Evolutionary conservation across 768 basidiomycete genomes (phyloP).

Genomic region (Lactarius sp.): DNA sequence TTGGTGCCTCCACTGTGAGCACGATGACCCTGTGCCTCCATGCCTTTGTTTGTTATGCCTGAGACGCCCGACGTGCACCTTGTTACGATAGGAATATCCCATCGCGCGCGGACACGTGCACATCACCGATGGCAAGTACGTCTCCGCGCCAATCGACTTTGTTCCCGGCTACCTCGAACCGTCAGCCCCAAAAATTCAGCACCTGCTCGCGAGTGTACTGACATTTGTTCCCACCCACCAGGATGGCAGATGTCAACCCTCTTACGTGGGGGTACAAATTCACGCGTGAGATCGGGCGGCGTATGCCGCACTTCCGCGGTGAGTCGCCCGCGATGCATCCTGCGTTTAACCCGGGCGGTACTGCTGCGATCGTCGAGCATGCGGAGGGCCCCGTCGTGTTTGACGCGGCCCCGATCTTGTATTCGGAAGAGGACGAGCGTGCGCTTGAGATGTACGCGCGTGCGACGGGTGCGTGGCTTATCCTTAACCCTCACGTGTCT

Average conservation of each 20-base stretch:
- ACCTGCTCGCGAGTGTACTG: background rate
- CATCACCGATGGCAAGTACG: slow-evolving; percentile 26
- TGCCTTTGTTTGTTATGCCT: background rate
- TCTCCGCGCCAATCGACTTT: slow-evolving; percentile 26
- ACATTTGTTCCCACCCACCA: background rate
- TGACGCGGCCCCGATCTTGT: slow-evolving; percentile 31
- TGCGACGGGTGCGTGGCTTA: slow-evolving; percentile 6
- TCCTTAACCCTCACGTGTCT: background rate
- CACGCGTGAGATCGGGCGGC: slow-evolving; percentile 48
- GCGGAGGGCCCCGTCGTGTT: slow-evolving; percentile 28
- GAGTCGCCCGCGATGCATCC: slow-evolving; percentile 32
- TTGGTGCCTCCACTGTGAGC: slow-evolving; percentile 14
- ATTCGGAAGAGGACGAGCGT: slow-evolving; percentile 35
- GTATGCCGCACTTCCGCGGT: slow-evolving; percentile 44
- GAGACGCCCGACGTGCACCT: background rate
- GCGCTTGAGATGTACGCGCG: slow-evolving; percentile 33
- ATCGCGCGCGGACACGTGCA: slow-evolving; percentile 28
- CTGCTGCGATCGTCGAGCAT: slow-evolving; percentile 24
- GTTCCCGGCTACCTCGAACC: slow-evolving; percentile 27
- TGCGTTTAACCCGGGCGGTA: slow-evolving; percentile 31
- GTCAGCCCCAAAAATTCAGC: slow-evolving; percentile 7
- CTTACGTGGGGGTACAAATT: slow-evolving; percentile 53
- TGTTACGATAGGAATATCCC: slow-evolving; percentile 21
- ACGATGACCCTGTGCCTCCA: background rate
- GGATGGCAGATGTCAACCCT: slow-evolving; percentile 36